Evolutionary conservation across 192 early-diverging fungal species (phyloP).

Genomic region (Powellomyces hirtus): DNA sequence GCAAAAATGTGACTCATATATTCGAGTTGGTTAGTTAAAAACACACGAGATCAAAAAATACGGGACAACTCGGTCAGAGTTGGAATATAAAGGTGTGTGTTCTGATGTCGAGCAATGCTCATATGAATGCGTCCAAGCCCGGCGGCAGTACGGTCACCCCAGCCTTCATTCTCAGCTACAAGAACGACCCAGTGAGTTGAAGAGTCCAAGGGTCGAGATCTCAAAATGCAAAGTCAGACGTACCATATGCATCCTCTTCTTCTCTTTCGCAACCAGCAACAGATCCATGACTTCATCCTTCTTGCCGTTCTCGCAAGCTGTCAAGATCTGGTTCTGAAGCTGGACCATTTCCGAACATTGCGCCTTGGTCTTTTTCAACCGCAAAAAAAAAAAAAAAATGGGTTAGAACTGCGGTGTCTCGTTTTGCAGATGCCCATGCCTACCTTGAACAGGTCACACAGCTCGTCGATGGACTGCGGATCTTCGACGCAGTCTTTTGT

Average conservation of each 20-base stretch:
- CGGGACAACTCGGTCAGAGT: too few relatives aligned
- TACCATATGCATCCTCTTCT: slow-evolving; percentile 44
- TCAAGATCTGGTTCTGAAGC: slow-evolving; percentile 33
- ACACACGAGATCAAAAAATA: too few relatives aligned
- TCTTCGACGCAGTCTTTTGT: slow-evolving; percentile 28
- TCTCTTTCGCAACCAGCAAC: slow-evolving; percentile 33
- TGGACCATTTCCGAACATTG: slow-evolving; percentile 33
- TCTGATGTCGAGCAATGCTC: too few relatives aligned
- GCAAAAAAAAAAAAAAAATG: not conserved
- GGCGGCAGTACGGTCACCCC: slow-evolving; percentile 28
- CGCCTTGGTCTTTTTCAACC: slow-evolving; percentile 37
- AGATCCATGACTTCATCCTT: slow-evolving; percentile 38
- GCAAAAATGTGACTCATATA: too few relatives aligned
- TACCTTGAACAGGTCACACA: slow-evolving; percentile 42
- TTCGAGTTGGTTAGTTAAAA: too few relatives aligned
- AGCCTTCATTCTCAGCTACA: slow-evolving; percentile 32
- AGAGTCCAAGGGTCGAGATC: not conserved
- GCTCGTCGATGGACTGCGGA: slow-evolving; percentile 27
- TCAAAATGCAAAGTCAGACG: slow-evolving; percentile 12
- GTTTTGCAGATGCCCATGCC: not conserved
- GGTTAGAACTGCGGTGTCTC: not conserved
- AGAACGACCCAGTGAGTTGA: too few relatives aligned
- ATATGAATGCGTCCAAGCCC: not conserved
- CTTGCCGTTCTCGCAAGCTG: slow-evolving; percentile 30
- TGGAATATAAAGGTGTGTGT: too few relatives aligned